Evolutionary conservation across 106 monocot species (phyloP).

Genomic region (Cymbidium sinense): DNA sequence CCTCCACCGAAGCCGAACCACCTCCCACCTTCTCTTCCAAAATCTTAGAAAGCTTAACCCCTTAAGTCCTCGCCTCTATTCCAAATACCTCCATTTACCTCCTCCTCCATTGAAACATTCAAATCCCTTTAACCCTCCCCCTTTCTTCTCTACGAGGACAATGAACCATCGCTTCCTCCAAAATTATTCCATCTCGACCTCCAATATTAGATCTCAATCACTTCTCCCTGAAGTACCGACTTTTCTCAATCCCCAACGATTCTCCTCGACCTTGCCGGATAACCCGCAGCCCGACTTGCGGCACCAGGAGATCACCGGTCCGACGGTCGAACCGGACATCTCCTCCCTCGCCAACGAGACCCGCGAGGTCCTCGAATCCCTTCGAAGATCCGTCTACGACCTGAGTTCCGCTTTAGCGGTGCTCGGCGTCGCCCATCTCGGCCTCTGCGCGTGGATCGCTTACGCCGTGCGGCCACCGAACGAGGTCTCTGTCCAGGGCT

Average conservation of each 20-base stretch:
- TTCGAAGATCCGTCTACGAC: conserved; percentile 48
- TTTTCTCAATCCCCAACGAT: not conserved
- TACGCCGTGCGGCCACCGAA: conserved; percentile 22
- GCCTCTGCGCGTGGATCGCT: conserved; percentile 62
- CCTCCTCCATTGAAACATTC: not conserved
- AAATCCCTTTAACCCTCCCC: no score
- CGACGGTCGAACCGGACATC: conserved; percentile 82
- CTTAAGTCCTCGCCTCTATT: not conserved
- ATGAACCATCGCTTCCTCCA: not conserved
- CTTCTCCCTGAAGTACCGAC: no score
- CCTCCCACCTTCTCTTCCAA: conserved; percentile 5
- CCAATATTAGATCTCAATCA: not conserved
- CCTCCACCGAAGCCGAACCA: conserved; percentile 14
- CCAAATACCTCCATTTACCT: not conserved
- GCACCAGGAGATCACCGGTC: conserved; percentile 89
- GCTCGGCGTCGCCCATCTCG: conserved; percentile 67
- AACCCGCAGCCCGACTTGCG: conserved; percentile 22
- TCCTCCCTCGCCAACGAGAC: conserved; percentile 94
- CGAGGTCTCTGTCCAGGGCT: conserved; percentile 44
- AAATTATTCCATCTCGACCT: not conserved
- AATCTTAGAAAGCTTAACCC: conserved; percentile 11
- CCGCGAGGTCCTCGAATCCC: conserved; percentile 42
- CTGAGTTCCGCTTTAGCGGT: conserved; percentile 65
- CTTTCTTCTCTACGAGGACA: not conserved
- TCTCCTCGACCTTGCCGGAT: conserved; percentile 9